phyloP scores from a whole-genome alignment of 2,329 filamentous ascomycete genomes.

The Fusarium guadeloupense region DNA sequence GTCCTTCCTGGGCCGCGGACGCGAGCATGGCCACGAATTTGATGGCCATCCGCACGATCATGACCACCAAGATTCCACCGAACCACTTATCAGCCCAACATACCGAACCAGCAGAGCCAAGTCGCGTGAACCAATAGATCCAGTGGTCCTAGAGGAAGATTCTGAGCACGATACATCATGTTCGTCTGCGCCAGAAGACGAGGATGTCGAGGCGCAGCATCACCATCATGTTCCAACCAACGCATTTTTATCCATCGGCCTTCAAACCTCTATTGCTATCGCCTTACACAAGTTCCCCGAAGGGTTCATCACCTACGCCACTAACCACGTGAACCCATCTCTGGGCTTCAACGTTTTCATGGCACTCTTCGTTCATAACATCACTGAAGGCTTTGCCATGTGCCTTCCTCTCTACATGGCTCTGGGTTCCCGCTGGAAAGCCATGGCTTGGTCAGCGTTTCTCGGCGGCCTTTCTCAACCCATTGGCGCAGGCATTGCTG shows the following conservation, averaged over 20 bases:
- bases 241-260: slow-evolving; percentile 91
- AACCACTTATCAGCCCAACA: slow-evolving; percentile 45
- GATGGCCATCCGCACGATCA: slow-evolving; percentile 40
- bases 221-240: slow-evolving; percentile 97
- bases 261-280: slow-evolving; percentile 95
- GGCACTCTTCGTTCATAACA: slow-evolving; percentile 97
- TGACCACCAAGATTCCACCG: slow-evolving; percentile 26
- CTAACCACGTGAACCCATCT: slow-evolving; percentile 91
- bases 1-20: slow-evolving; percentile 43
- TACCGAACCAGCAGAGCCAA: slow-evolving; percentile 52
- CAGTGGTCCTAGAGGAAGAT: slow-evolving; percentile 34
- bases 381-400: slow-evolving; percentile 95
- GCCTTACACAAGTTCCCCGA: slow-evolving; percentile 95
- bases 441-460: slow-evolving; percentile 84
- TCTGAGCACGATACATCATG: slow-evolving; percentile 41
- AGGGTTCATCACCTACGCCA: slow-evolving; percentile 90
- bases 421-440: slow-evolving; percentile 78
- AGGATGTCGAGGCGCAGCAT: slow-evolving; percentile 67
- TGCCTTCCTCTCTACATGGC: slow-evolving; percentile 93
- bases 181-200: slow-evolving; percentile 48
- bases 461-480: slow-evolving; percentile 90
- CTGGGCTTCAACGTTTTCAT: slow-evolving; percentile 94
- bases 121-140: slow-evolving; percentile 51
- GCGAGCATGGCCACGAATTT: slow-evolving; percentile 42
- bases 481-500: slow-evolving; percentile 83